Evolutionary conservation across 2,329 filamentous ascomycete species (phyloP).

Genomic region (Neocatenulostroma microsporum): DNA sequence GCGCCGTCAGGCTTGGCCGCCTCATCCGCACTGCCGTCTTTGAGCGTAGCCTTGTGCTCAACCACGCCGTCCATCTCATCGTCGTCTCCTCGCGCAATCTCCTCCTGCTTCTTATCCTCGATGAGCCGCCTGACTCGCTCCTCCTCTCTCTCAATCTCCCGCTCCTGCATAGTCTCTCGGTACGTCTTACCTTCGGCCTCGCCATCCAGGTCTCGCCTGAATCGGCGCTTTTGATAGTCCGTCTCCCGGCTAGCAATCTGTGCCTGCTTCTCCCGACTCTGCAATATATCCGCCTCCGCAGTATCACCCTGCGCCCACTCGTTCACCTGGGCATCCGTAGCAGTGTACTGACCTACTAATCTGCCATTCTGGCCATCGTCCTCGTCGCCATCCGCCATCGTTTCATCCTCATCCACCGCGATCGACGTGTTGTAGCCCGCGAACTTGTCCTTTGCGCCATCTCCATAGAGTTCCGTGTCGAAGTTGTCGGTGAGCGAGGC

Average conservation of each 20-base stretch:
- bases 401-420: slow-evolving; percentile 70
- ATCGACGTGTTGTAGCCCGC: slow-evolving; percentile 88
- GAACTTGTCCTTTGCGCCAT: slow-evolving; percentile 69
- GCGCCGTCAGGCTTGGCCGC: slow-evolving; percentile 43
- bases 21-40: slow-evolving; percentile 62
- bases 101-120: slow-evolving; percentile 62
- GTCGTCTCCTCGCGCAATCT: slow-evolving; percentile 62
- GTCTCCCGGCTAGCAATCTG: slow-evolving; percentile 90
- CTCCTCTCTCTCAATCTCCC: slow-evolving; percentile 89
- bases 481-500: slow-evolving; percentile 83
- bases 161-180: slow-evolving; percentile 79
- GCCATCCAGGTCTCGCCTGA: slow-evolving; percentile 78
- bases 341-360: slow-evolving; percentile 92
- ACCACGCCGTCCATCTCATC: slow-evolving; percentile 50
- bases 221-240: slow-evolving; percentile 93
- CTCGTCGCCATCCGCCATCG: slow-evolving; percentile 62
- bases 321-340: slow-evolving; percentile 82
- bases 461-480: slow-evolving; percentile 81
- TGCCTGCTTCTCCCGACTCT: slow-evolving; percentile 78
- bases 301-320: slow-evolving; percentile 87
- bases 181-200: slow-evolving; percentile 70
- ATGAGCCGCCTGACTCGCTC: slow-evolving; percentile 75
- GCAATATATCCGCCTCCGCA: slow-evolving; percentile 83
- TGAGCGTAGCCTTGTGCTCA: slow-evolving; percentile 63
- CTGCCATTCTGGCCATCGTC: slow-evolving; percentile 56